Evolutionary conservation across 306 rosid species (phyloP), one percentile per base, ranked within the genome.

Genomic region (Geum urbanum): DNA sequence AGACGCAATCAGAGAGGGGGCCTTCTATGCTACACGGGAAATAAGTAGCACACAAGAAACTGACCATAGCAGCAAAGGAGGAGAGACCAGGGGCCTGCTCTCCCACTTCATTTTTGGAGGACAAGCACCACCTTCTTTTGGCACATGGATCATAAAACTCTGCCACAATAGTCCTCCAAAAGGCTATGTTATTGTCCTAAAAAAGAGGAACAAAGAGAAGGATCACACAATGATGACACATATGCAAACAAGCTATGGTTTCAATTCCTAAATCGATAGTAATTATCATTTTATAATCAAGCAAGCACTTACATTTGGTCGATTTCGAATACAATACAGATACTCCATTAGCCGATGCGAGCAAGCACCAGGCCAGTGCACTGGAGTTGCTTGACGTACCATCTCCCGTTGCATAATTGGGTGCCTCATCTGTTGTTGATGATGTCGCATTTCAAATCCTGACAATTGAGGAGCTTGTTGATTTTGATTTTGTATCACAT

Each of bases 91-190:
- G 61, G 47, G 76, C 63, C 18, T 77, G 48, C 56, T 43, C 77
- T 60, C 79, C 84, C 71, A 14, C 76, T 74, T 68, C 70, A 35
- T 77, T 80, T 63, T 80, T 80, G 45, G 57, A 61, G 47, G 84
- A 83, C 55, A 83, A 48, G 47, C 87, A 83, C 78, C 78, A 80
- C 66, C 78, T 79, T 72, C 72, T 83, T 76, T 71, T 83, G 43
- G 80, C 87, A 61, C 76, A 63, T 3, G 82, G 82, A 52, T 79
- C 70, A 63, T 76, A 79, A 64, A 76, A 83, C 79, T 83, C 87
- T 2, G 80, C 72, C 43, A 83, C 80, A 65, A 83, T 70, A 50
- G 50, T 53, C 78, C 78, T 83, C 84, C 84, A 83, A 68, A 70
- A 83, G 41, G 76, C 73, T 57, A 83, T 59, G 27, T 51, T 66